Evolutionary conservation across 768 basidiomycete genomes (phyloP).

Genomic region (Boletus speciosus): DNA sequence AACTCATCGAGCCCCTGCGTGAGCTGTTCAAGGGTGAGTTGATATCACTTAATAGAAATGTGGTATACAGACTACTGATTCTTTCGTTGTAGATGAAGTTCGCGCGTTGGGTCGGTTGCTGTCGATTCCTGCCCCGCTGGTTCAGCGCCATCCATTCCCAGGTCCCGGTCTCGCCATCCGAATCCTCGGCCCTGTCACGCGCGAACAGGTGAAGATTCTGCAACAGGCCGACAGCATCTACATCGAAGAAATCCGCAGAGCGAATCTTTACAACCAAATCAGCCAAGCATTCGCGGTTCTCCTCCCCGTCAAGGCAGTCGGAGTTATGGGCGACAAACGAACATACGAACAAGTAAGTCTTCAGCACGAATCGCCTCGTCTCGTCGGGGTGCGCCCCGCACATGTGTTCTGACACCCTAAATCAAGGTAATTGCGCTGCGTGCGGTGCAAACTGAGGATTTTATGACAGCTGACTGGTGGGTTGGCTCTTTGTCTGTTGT

Average conservation of each 20-base stretch:
- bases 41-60: background rate
- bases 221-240: slow-evolving; percentile 94
- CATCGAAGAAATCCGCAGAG: slow-evolving; percentile 95
- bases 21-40: slow-evolving; percentile 94
- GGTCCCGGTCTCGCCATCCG: slow-evolving; percentile 98
- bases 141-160: slow-evolving; percentile 97
- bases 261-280: slow-evolving; percentile 89
- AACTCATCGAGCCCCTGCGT: slow-evolving; percentile 94
- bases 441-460: slow-evolving; percentile 97
- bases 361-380: background rate
- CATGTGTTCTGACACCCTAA: slow-evolving; percentile 1
- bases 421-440: slow-evolving; percentile 84
- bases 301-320: slow-evolving; percentile 93
- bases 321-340: slow-evolving; percentile 94
- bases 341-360: slow-evolving; percentile 85
- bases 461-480: slow-evolving; percentile 99
- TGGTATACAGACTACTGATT: background rate
- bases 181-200: slow-evolving; percentile 92
- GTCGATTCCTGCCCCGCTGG: slow-evolving; percentile 86
- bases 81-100: slow-evolving; percentile 73
- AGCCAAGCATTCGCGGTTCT: slow-evolving; percentile 96
- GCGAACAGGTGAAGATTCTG: slow-evolving; percentile 86
- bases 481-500: slow-evolving; percentile 15
- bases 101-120: slow-evolving; percentile 88
- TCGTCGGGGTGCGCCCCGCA: background rate